Evolutionary conservation across 1,284 basidiomycete species (phyloP), one percentile per base, ranked within the genome.

Genomic region (Omphalotus olearius): DNA sequence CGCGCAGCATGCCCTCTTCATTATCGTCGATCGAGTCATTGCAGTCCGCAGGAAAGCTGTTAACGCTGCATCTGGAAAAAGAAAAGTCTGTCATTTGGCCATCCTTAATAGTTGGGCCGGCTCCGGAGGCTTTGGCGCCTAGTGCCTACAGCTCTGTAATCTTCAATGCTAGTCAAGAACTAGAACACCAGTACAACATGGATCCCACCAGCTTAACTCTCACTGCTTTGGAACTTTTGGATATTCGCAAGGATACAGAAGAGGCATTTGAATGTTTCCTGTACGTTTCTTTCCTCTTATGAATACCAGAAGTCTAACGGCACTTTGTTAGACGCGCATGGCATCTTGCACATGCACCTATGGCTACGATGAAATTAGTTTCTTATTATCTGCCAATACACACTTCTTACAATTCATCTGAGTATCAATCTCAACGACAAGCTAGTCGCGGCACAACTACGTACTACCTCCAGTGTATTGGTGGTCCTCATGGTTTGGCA

Each of bases 61-160:
- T 90, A 57, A 90, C 87, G 2, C 67, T 90, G 37, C 83, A 90
- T 63, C 64, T 91, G 55, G 88, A 88, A 61, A 90, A 90, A 66
- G 79, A 81, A n/a, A 76, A 83, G 55, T 81, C 85, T 4, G 74
- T 81, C 41, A 90, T 91, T 42, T 90, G 87, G 87, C 88, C 87
- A 0, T 85, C 83, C 9, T 70, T 90, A 35, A 78, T 90, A 43
- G 74, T 85, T 9, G 88, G 88, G 0, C 82, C 88, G 20, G 83
- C 80, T n/a, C 80, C 84, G 0, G 76, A 80, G 47, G 66, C 75
- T 10, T 63, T 86, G 6, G 78, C 81, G 0, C 76, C 81, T 4
- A 69, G 65, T 52, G 63, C 75, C 10, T 79, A 82, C 0, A 76
- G 79, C 51, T 80, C 82, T 0, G 70, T 79, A 45, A 66, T 78